These are phyloP conservation scores for Annulohypoxylon maeteangense DNA, from an alignment of 495 filamentous ascomycete species.

Conservation along the genomic window DNA sequence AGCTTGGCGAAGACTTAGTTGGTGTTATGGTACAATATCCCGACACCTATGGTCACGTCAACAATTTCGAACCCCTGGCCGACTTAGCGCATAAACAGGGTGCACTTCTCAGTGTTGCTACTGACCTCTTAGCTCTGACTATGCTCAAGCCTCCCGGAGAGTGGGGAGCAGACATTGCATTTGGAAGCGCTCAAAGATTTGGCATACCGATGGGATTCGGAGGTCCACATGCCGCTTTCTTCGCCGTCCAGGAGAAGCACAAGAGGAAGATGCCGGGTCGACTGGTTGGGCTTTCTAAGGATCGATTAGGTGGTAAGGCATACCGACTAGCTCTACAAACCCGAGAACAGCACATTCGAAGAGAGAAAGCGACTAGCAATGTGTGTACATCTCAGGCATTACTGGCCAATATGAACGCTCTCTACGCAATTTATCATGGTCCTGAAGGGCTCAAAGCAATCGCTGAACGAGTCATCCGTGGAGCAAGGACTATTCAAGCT, in stretches of 20 bases:
- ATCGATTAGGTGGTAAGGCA: constrained; percentile 85
- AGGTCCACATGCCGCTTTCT: constrained; percentile 97
- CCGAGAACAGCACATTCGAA: constrained; percentile 94
- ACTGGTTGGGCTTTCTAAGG: constrained; percentile 92
- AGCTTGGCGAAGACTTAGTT: constrained; percentile 83
- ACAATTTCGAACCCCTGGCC: constrained; percentile 77
- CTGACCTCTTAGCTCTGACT: constrained; percentile 91
- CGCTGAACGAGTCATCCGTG: constrained; percentile 77
- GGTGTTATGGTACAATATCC: constrained; percentile 96
- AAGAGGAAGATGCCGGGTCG: constrained; percentile 97
- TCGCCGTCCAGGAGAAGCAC: constrained; percentile 89
- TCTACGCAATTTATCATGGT: constrained; percentile 98
- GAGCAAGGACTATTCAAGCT: constrained; percentile 75
- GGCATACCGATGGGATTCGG: constrained; percentile 95
- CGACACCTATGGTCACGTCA: constrained; percentile 84
- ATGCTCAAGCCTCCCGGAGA: constrained; percentile 92
- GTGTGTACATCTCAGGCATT: constrained; percentile 97
- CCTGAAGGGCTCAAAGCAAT: constrained; percentile 86
- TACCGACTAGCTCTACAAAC: constrained; percentile 92
- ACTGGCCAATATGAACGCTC: constrained; percentile 95
- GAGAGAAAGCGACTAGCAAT: constrained; percentile 98
- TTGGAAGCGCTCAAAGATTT: constrained; percentile 94
- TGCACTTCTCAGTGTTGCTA: constrained; percentile 87
- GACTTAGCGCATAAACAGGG: constrained; percentile 82
- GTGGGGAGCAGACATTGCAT: constrained; percentile 96